Percentiles rank a stretch among this genome's conserved stretches.
These are phyloP conservation scores for Lactarius hatsudake DNA, from an alignment of 768 basidiomycete species.

Conservation along the genomic window DNA sequence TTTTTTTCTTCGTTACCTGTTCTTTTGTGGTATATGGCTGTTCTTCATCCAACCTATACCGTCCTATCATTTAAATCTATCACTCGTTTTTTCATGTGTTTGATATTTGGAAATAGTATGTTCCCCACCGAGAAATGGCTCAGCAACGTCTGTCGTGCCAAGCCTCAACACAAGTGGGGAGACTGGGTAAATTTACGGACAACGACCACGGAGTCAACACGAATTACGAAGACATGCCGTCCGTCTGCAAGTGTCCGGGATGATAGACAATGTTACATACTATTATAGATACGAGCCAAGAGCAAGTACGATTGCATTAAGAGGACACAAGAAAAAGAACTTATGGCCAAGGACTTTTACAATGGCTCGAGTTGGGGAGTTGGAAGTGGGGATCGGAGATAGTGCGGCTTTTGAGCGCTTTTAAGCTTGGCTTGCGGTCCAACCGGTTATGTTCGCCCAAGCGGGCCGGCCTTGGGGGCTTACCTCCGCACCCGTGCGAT, in stretches of 20 bases:
- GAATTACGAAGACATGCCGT: conserved; percentile 17
- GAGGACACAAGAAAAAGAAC: background rate
- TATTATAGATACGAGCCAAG: background rate
- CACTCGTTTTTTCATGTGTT: conserved; percentile 16
- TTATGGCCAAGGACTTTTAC: background rate
- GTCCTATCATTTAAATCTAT: conserved; percentile 22
- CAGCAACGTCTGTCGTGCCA: conserved; percentile 8
- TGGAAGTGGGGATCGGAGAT: background rate
- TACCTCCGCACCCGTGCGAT: background rate
- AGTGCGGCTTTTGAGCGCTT: background rate
- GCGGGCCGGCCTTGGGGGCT: background rate
- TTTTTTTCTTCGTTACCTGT: background rate
- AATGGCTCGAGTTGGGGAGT: background rate
- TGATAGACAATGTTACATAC: background rate
- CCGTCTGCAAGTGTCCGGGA: conserved; percentile 27
- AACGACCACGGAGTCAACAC: conserved; percentile 24
- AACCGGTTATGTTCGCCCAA: background rate
- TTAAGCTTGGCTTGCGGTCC: background rate
- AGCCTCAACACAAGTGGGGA: conserved; percentile 26
- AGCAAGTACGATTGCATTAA: background rate
- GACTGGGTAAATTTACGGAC: conserved; percentile 18
- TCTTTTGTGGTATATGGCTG: conserved; percentile 9
- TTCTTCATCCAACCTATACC: conserved; percentile 13
- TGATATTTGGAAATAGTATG: background rate
- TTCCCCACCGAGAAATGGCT: conserved; percentile 24